Conservation (phyloP, 164 flowering plant genomes). For the Sedum album region DNA sequence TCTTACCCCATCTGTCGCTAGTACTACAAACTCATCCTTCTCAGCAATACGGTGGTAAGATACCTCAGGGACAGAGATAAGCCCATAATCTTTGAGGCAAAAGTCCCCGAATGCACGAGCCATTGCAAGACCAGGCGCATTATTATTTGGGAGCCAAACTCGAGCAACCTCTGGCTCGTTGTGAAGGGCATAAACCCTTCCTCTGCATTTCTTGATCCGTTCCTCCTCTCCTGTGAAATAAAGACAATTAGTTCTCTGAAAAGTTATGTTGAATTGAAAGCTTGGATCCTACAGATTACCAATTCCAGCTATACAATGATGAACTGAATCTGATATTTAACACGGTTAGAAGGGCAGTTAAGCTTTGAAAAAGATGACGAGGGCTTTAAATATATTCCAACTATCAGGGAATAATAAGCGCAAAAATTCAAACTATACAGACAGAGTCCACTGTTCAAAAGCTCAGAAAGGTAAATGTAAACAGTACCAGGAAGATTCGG, state of each 20-base stretch:
- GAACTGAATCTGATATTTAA: background rate
- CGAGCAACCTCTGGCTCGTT: constrained; percentile 18
- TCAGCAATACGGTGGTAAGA: no score
- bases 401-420: background rate
- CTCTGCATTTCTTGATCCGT: constrained; percentile 16
- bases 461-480: background rate
- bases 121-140: constrained; percentile 20
- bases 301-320: background rate
- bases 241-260: background rate
- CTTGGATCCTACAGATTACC: background rate
- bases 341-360: background rate
- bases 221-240: constrained; percentile 14
- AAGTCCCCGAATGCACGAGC: no score
- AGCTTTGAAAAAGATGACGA: background rate
- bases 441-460: no score
- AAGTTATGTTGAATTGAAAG: background rate
- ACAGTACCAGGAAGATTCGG: no score
- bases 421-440: no score
- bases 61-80: no score
- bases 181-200: constrained; percentile 17
- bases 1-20: constrained; percentile 20
- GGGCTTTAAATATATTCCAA: background rate
- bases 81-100: no score
- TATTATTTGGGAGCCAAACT: constrained; percentile 17
- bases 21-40: no score